Base-by-base conservation (phyloP, 192 early-diverging fungal genomes). In the Funneliformis mosseae region DNA sequence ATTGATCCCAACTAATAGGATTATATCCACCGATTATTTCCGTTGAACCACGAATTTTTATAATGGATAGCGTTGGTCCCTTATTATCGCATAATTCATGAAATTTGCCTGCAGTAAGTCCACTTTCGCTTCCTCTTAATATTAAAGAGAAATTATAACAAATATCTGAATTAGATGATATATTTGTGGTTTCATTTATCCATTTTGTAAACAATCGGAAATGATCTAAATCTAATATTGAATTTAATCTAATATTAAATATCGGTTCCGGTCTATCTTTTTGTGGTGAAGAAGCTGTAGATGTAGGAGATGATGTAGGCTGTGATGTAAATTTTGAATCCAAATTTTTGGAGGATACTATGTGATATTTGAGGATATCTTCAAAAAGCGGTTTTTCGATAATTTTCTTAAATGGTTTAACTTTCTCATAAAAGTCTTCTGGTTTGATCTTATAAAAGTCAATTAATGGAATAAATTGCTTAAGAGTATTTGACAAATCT, bases 21-120 rank as follows among this genome's bases (percentile, higher is more conserved):
- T 69, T 69, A 69, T 69, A 69, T 18, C 67, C 67, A 69, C 67
- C 67, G 6, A 69, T 11, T 38, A 69, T 69, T 39, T 69, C 28
- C 33, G 14, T 28, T 11, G 67, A 39, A 41, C 10, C 27, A 18
- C 10, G 23, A 18, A 39, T 33, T 69, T 69, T 69, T 10, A 69
- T 38, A 39, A 69, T 21, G 3, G 33, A 2, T 42, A 69, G 3
- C 10, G 67, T 69, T 33, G 23, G 10, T 41, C 27, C 67, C 38
- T 38, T 25, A 18, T 18, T 18, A 42, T 69, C 67, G 38, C 67
- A 69, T 39, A 39, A 9, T 12, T 6, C 7, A 25, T 38, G 33
- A 69, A 69, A 69, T 69, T 8, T 8, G 3, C 41, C 41, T 4
- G 67, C 12, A 3, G 27, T 69, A 69, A 69, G 28, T 10, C 39